Base-by-base conservation (phyloP, 345 rosid species). In the Camelina laxa region DNA sequence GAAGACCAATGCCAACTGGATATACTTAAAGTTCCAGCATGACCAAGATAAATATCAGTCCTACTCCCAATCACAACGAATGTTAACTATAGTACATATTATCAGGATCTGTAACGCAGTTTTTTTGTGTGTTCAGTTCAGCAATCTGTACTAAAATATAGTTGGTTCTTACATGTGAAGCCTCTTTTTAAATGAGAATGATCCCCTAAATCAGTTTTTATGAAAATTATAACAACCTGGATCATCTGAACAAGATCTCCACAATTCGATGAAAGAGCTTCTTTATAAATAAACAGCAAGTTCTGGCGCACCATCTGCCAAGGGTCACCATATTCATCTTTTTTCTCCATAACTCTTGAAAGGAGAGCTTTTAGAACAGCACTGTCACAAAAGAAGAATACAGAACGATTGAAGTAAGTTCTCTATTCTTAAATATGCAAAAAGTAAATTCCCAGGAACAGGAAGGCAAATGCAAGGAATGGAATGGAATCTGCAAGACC, bases 221-320 rank as follows among this genome's bases (percentile, higher is more conserved):
- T 73, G 53, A 74, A 78, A 62, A 54, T 41, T 36, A 65, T 60
- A 78, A 55, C 20, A 70, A 91, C 98, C 95, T 91, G 91, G 71
- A 94, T 84, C 82, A 87, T 80, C 80, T 82, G 88, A 48, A 85
- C 86, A 68, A 94, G 88, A 70, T 79, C 77, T 30, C 79, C 68
- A 70, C 91, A 83, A 80, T 79, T 86, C 45, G 96, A 85, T 69
- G 96, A 83, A 62, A 94, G 88, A 50, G 97, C 89, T 83, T 85
- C 92, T 57, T 64, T 81, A 77, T 91, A 91, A 67, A 94, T 75
- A 74, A 21, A 49, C 4, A 91, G 80, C 85, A 94, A 71, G 55
- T 87, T 85, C 76, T 84, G 84, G 81, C 86, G 85, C 80, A 82
- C 44, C 61, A 78, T 76, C 83, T 58, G 63, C 92, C 97, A 82